A percentile compares a stretch with the other conserved stretches of the same genome.
These are phyloP conservation scores for Ilyonectria robusta DNA, from an alignment of 2,329 filamentous ascomycete genomes.

Conservation along the genomic window DNA sequence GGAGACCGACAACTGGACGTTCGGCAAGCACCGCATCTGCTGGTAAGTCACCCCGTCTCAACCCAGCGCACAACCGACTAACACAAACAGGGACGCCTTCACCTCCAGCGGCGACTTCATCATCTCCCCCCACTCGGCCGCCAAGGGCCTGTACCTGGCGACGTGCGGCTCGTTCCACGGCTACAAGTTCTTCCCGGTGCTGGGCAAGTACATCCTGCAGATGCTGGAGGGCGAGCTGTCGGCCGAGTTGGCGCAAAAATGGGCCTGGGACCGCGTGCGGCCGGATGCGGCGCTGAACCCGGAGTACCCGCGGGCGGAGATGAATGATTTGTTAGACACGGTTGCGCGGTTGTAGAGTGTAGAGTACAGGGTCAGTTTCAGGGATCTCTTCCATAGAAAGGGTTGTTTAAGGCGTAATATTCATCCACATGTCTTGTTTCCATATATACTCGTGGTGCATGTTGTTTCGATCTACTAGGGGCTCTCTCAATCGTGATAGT, in stretches of 20 bases:
- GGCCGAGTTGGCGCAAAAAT: slow-evolving; percentile 60
- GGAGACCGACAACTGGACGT: slow-evolving; percentile 68
- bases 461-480: too few species aligned
- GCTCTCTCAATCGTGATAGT: too few species aligned
- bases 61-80: not conserved
- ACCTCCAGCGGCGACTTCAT: slow-evolving; percentile 74
- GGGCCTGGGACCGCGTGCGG: slow-evolving; percentile 73
- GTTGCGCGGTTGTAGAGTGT: slow-evolving; percentile 47
- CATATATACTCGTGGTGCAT: too few species aligned
- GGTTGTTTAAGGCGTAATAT: too few species aligned
- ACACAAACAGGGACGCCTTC: slow-evolving; percentile 72
- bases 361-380: too few species aligned
- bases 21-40: slow-evolving; percentile 75
- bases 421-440: too few species aligned
- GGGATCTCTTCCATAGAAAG: too few species aligned
- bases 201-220: slow-evolving; percentile 74
- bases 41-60: slow-evolving; percentile 63
- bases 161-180: slow-evolving; percentile 77
- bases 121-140: slow-evolving; percentile 69
- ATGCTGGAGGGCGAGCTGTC: slow-evolving; percentile 65
- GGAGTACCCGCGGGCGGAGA: slow-evolving; percentile 71
- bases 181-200: slow-evolving; percentile 77
- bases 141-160: slow-evolving; percentile 70
- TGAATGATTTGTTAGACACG: slow-evolving; percentile 64
- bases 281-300: slow-evolving; percentile 66